Conservation (phyloP, 805 yeast genomes). For the Candida vaughaniae region DNA sequence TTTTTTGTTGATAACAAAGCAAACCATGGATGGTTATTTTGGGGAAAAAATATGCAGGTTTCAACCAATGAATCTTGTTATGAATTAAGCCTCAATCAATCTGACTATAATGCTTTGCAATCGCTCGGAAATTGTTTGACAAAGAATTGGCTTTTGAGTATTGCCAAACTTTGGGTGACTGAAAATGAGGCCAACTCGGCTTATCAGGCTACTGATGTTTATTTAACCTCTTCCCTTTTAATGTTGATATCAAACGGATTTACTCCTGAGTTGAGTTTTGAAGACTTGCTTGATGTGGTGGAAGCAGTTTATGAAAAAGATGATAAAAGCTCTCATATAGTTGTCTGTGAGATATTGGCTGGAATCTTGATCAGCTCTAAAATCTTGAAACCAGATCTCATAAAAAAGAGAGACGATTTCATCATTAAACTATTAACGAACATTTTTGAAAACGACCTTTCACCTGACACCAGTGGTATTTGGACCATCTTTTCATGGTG, state of each 20-base stretch:
- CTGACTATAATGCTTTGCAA: slow-evolving; percentile 43
- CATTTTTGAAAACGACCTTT: slow-evolving; percentile 56
- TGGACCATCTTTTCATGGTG: slow-evolving; percentile 82
- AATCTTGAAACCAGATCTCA: slow-evolving; percentile 33
- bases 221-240: slow-evolving; percentile 51
- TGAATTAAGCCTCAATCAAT: slow-evolving; percentile 23
- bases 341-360: slow-evolving; percentile 65
- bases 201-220: slow-evolving; percentile 65
- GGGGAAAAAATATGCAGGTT: slow-evolving; percentile 60
- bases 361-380: slow-evolving; percentile 59
- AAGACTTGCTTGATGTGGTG: slow-evolving; percentile 53
- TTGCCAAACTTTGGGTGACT: slow-evolving; percentile 53
- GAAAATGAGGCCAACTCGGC: slow-evolving; percentile 69
- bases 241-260: slow-evolving; percentile 47
- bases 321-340: slow-evolving; percentile 76
- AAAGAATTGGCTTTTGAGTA: slow-evolving; percentile 56
- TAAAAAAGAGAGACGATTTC: slow-evolving; percentile 43
- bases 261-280: slow-evolving; percentile 41
- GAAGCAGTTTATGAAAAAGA: slow-evolving; percentile 53
- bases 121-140: slow-evolving; percentile 46
- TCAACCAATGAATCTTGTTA: slow-evolving; percentile 32
- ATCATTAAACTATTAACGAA: slow-evolving; percentile 42
- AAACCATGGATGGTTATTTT: slow-evolving; percentile 68
- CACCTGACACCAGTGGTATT: slow-evolving; percentile 68
- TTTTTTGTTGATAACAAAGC: slow-evolving; percentile 60